Evolutionary conservation across 345 rosid genomes (phyloP), one percentile per base, ranked within the genome.

Genomic region (Citrus cavaleriei): DNA sequence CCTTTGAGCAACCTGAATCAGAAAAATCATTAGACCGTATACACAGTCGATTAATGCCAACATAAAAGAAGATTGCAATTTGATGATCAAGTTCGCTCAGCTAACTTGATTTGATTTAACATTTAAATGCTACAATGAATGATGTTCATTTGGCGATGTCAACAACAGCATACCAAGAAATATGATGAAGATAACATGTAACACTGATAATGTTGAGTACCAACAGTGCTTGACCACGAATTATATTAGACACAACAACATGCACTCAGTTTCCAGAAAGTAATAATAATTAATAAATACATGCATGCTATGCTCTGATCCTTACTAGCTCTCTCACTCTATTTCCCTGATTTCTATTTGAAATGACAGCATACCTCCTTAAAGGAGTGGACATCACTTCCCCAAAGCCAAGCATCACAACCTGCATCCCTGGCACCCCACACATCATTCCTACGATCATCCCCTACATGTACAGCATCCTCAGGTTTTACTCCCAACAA

Each of bases 391-490:
- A 96, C 97, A 80, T 96, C 98, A 35, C 91, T 93, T 82, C 98
- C 98, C 99, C 99, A 96, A 19, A 94, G 93, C 99, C 99, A 96
- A 77, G 95, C 99, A 72, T 96, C 97, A 64, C 98, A 94, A 30
- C 98, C 99, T 68, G 99, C 99, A 81, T 93, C 99, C 80, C 99
- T 91, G 30, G 98, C 99, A 2, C 99, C 99, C 99, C 99, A 96
- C 80, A 96, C 74, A 84, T 96, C 99, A 49, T 96, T 96, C 83
- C 99, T 90, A 27, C 99, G 97, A 79, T 96, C 99, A 81, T 96
- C 99, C 70, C 99, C 98, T 58, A 94, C 95, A 82, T 96, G 99
- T 37, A 96, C 97, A 35, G 92, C 93, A 82, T 94, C 99, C 84
- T 94, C 99, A 14, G 99, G 98, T 54, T 91, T 86, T 57, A 96